These are phyloP conservation scores for Sporothrix schenckii DNA, from an alignment of 2,329 filamentous ascomycete genomes.

Conservation along the genomic window DNA sequence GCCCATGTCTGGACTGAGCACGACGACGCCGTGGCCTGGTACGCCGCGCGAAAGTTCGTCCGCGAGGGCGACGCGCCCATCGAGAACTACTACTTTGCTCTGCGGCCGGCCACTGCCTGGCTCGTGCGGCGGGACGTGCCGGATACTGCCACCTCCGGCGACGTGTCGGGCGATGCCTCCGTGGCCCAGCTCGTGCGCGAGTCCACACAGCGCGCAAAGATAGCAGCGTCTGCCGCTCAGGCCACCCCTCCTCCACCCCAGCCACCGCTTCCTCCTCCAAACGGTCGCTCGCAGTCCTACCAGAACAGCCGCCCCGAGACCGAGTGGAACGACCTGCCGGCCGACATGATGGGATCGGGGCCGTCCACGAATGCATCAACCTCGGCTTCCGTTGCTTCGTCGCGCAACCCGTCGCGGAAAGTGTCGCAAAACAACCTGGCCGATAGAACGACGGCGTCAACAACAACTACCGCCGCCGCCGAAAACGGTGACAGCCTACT, in stretches of 20 bases:
- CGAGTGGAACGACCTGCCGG: conserved; percentile 68
- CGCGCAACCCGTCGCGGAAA: conserved; percentile 27
- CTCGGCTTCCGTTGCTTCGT: conserved; percentile 30
- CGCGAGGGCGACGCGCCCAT: conserved; percentile 52
- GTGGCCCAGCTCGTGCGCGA: conserved; percentile 11
- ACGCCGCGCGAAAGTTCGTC: conserved; percentile 60
- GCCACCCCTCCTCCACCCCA: background rate
- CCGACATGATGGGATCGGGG: conserved; percentile 54
- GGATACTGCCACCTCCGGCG: conserved; percentile 31
- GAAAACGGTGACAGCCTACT: background rate
- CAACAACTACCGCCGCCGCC: background rate
- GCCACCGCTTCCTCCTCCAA: conserved; percentile 30
- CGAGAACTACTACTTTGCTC: conserved; percentile 63
- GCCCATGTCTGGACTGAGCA: conserved; percentile 72
- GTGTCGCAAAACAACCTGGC: conserved; percentile 32
- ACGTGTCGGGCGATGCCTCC: background rate
- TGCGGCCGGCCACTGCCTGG: conserved; percentile 65
- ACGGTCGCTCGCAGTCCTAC: conserved; percentile 50
- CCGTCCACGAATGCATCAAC: conserved; percentile 26
- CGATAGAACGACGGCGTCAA: conserved; percentile 33
- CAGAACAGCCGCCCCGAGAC: conserved; percentile 62
- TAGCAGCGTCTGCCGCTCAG: conserved; percentile 27
- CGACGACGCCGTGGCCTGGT: conserved; percentile 65
- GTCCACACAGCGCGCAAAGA: background rate
- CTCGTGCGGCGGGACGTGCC: conserved; percentile 55